phyloP scores from a whole-genome alignment of 768 basidiomycete genomes.

The Lactarius indigo region DNA sequence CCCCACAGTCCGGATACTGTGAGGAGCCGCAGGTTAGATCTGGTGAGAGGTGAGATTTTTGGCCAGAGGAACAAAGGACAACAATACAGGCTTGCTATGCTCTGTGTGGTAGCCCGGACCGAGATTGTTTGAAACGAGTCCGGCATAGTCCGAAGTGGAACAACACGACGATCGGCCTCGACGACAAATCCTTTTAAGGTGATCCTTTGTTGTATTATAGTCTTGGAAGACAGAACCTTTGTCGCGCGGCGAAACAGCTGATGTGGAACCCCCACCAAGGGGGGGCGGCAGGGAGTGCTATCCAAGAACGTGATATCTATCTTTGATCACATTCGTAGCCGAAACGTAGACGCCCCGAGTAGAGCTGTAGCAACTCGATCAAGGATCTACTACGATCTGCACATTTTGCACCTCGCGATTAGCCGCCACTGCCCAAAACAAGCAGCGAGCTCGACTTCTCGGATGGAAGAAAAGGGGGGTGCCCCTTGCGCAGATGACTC shows the following conservation, averaged over 20 bases:
- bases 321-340: not conserved
- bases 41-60: not conserved
- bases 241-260: not conserved
- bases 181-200: not conserved
- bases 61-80: not conserved
- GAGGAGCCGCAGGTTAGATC: not conserved
- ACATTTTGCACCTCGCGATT: not conserved
- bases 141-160: conserved; percentile 12
- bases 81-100: not conserved
- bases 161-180: conserved; percentile 1
- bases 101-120: not conserved
- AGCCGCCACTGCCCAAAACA: not conserved
- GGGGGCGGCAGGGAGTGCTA: not conserved
- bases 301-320: not conserved
- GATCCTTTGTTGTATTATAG: not conserved
- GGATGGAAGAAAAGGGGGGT: not conserved
- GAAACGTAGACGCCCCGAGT: not conserved
- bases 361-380: not conserved
- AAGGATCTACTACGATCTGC: not conserved
- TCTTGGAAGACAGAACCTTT: not conserved
- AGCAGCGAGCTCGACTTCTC: not conserved
- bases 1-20: not conserved
- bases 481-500: not conserved
- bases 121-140: not conserved
- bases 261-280: not conserved